Conservation (phyloP, 768 basidiomycete genomes). For the Suillus bovinus region DNA sequence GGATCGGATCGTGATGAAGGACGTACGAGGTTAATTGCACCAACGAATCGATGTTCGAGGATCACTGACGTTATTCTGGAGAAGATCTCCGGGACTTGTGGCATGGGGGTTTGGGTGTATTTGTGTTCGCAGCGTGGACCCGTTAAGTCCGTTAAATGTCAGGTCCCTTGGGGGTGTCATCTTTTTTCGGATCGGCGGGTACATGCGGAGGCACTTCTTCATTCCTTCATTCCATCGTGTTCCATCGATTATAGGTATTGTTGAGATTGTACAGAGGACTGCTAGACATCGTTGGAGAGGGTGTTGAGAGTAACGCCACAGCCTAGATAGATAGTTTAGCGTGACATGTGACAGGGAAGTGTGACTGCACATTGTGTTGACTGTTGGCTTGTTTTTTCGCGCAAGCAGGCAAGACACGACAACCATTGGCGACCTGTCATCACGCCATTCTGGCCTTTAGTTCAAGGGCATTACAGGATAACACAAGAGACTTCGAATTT, state of each 20-base stretch:
- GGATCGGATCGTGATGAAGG: background rate
- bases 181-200: slow-evolving; percentile 20
- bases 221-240: slow-evolving; percentile 10
- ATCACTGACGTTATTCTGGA: slow-evolving; percentile 7
- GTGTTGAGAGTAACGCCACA: slow-evolving; percentile 18
- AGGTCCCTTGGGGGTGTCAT: slow-evolving; percentile 20
- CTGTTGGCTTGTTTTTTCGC: slow-evolving; percentile 13
- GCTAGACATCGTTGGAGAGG: slow-evolving; percentile 8
- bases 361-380: slow-evolving; percentile 18
- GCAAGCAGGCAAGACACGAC: slow-evolving; percentile 10
- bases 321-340: slow-evolving; percentile 1
- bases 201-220: slow-evolving; percentile 15
- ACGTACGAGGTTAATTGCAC: background rate
- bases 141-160: slow-evolving; percentile 22
- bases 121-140: slow-evolving; percentile 14
- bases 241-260: background rate
- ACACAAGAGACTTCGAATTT: background rate
- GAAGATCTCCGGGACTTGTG: slow-evolving; percentile 7
- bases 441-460: background rate
- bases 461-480: background rate
- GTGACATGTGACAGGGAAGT: slow-evolving; percentile 32
- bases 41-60: slow-evolving; percentile 10
- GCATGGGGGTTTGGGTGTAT: slow-evolving; percentile 12
- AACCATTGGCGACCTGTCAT: slow-evolving; percentile 6
- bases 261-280: background rate